phyloP scores from a whole-genome alignment of 352 stramenopile species.

The Globisporangium heterothallicum region DNA sequence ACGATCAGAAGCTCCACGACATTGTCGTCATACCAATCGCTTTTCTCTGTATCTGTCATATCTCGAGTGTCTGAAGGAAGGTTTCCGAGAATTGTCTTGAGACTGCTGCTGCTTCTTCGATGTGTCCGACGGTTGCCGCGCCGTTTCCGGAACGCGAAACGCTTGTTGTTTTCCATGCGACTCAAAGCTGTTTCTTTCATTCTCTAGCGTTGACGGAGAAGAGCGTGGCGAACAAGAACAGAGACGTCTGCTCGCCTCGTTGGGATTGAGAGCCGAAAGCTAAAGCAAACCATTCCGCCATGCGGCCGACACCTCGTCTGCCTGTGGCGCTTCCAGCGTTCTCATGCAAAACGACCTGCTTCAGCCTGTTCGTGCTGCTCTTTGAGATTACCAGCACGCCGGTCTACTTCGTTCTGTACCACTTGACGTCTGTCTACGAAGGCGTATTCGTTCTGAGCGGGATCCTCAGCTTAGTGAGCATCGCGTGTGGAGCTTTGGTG shows the following conservation, averaged over 20 bases:
- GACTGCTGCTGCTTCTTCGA: no score
- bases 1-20: constrained; percentile 28
- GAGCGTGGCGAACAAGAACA: no score
- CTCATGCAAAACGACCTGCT: constrained; percentile 42
- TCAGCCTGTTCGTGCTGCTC: constrained; percentile 28
- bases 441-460: constrained; percentile 27
- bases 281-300: no score
- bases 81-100: no score
- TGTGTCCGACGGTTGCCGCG: no score
- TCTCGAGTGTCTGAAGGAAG: no score
- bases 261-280: no score
- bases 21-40: constrained; percentile 49
- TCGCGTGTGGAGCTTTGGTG: constrained; percentile 35
- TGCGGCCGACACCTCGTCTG: constrained; percentile 10
- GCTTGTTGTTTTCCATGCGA: not conserved
- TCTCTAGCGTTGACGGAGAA: not conserved
- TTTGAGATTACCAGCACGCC: constrained; percentile 30
- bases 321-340: constrained; percentile 34
- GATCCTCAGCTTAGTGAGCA: constrained; percentile 32
- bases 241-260: no score
- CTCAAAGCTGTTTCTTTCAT: no score
- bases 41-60: not conserved
- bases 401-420: constrained; percentile 38
- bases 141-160: constrained; percentile 4
- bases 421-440: constrained; percentile 28